Percentiles rank a stretch among this genome's conserved stretches.
phyloP scores from a whole-genome alignment of 1,284 basidiomycete genomes.

The Cutaneotrichosporon curvatum region DNA sequence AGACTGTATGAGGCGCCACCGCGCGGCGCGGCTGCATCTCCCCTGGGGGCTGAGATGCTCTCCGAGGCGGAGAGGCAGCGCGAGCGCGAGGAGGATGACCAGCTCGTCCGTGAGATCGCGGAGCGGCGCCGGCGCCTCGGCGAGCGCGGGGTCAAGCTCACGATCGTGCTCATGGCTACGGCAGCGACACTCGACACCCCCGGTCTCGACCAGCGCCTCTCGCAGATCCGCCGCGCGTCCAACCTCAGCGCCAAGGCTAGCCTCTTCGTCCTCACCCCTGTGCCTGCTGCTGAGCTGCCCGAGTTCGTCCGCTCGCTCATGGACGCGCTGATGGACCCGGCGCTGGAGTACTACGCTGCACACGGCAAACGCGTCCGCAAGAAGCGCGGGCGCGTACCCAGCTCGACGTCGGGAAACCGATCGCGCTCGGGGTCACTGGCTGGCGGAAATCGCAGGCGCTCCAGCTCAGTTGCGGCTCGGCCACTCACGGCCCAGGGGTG shows the following conservation, averaged over 20 bases:
- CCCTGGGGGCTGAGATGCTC: slow-evolving; percentile 15
- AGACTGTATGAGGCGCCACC: slow-evolving; percentile 62
- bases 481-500: slow-evolving; percentile 78
- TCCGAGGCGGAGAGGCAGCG: slow-evolving; percentile 49
- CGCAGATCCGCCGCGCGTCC: slow-evolving; percentile 76
- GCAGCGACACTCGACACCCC: slow-evolving; percentile 76
- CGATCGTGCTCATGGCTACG: slow-evolving; percentile 86
- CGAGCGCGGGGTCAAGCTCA: slow-evolving; percentile 86
- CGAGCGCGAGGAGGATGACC: slow-evolving; percentile 64
- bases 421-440: background rate
- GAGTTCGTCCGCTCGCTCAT: slow-evolving; percentile 80
- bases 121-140: slow-evolving; percentile 67
- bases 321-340: slow-evolving; percentile 76
- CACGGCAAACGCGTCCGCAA: slow-evolving; percentile 85
- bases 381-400: slow-evolving; percentile 61
- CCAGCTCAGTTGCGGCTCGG: slow-evolving; percentile 42
- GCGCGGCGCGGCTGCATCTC: slow-evolving; percentile 14
- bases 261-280: slow-evolving; percentile 88
- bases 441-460: background rate
- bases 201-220: slow-evolving; percentile 70
- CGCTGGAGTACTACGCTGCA: slow-evolving; percentile 83
- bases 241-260: slow-evolving; percentile 84
- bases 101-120: slow-evolving; percentile 69
- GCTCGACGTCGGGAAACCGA: background rate
- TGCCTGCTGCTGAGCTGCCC: slow-evolving; percentile 66